phyloP scores from a whole-genome alignment of 2,329 filamentous ascomycete genomes.

The Clonostachys rosea region DNA sequence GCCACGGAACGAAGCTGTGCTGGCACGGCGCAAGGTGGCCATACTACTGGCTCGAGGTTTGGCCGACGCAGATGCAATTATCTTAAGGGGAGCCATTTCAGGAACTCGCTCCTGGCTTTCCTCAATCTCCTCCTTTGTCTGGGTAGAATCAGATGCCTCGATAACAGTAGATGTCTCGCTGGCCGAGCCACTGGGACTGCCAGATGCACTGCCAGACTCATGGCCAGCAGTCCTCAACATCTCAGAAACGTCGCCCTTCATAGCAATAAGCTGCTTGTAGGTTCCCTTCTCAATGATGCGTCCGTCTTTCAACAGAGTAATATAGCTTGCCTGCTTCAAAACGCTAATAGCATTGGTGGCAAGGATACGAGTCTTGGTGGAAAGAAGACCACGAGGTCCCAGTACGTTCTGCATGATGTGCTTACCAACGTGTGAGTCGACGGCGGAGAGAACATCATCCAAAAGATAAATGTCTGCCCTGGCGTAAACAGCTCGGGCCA shows the following conservation, averaged over 20 bases:
- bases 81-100: conserved; percentile 72
- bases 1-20: conserved; percentile 84
- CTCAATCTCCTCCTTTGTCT: conserved; percentile 64
- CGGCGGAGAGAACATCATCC: conserved; percentile 90
- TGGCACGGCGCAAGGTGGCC: conserved; percentile 81
- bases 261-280: conserved; percentile 84
- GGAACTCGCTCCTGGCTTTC: conserved; percentile 74
- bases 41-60: conserved; percentile 66
- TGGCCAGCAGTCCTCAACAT: conserved; percentile 74
- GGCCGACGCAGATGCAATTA: conserved; percentile 35
- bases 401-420: conserved; percentile 95
- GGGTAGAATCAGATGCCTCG: conserved; percentile 37
- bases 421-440: conserved; percentile 95
- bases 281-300: conserved; percentile 83
- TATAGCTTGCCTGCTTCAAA: conserved; percentile 82
- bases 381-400: conserved; percentile 76
- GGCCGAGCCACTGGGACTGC: conserved; percentile 35
- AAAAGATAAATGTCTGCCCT: conserved; percentile 94
- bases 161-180: conserved; percentile 56
- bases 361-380: conserved; percentile 82
- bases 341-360: conserved; percentile 95
- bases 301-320: conserved; percentile 79
- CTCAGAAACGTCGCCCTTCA: conserved; percentile 86
- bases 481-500: conserved; percentile 93
- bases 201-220: conserved; percentile 35